Conservation (phyloP, 1,139 yeast genomes). For the Yamadazyma blattariae region DNA sequence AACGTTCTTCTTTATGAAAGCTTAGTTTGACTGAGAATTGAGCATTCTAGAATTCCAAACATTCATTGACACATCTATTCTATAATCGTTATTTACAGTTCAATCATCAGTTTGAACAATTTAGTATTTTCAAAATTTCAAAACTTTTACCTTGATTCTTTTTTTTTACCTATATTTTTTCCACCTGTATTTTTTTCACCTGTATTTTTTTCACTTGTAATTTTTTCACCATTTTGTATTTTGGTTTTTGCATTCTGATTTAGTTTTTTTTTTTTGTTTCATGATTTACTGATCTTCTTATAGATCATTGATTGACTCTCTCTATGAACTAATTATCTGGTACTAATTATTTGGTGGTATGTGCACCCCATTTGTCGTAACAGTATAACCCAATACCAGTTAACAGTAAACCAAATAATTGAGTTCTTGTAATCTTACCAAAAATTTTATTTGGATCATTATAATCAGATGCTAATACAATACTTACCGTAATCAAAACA, state of each 20-base stretch:
- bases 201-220: too few species aligned
- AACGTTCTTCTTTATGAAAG: slow-evolving; percentile 1
- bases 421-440: slow-evolving; percentile 27
- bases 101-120: too few species aligned
- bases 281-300: neutral
- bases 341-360: slow-evolving; percentile 28
- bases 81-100: too few species aligned
- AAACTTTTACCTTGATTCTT: too few species aligned
- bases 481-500: slow-evolving; percentile 34
- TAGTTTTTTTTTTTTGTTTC: slow-evolving; percentile 6
- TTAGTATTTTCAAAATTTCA: too few species aligned
- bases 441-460: slow-evolving; percentile 20
- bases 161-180: too few species aligned
- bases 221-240: too few species aligned
- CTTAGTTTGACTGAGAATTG: slow-evolving; percentile 23
- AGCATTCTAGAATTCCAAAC: slow-evolving; percentile 51
- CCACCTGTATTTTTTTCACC: too few species aligned
- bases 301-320: neutral
- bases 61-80: too few species aligned
- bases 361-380: slow-evolving; percentile 43
- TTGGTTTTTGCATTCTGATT: neutral
- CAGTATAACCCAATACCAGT: slow-evolving; percentile 37
- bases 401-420: slow-evolving; percentile 27
- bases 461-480: slow-evolving; percentile 19
- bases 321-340: neutral